Evolutionary conservation across 345 rosid genomes (phyloP).

Genomic region (Dipteronia sinensis): DNA sequence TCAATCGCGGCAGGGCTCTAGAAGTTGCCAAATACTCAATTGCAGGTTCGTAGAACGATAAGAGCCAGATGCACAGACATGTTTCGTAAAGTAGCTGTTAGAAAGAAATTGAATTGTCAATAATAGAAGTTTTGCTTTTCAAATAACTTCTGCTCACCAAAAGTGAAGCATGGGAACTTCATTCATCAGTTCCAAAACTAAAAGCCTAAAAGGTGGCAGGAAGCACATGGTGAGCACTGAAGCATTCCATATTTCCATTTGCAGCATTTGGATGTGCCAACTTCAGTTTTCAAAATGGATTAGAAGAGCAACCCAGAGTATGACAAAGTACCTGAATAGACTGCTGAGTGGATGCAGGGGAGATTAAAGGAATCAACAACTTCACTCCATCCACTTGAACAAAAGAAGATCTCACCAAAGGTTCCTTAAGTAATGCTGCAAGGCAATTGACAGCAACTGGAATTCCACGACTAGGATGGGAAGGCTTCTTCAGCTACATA

Average conservation of each 20-base stretch:
- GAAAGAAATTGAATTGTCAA: constrained; percentile 19
- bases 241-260: not conserved
- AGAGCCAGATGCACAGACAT: constrained; percentile 91
- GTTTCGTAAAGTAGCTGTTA: constrained; percentile 94
- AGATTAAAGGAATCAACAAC: constrained; percentile 78
- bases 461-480: constrained; percentile 78
- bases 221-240: not conserved
- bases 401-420: constrained; percentile 86
- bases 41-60: constrained; percentile 93
- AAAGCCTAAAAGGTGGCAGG: not conserved
- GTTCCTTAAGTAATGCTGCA: constrained; percentile 78
- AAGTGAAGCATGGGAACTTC: not conserved
- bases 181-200: constrained; percentile 9
- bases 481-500: constrained; percentile 83
- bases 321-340: constrained; percentile 73
- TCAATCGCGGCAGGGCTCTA: constrained; percentile 71
- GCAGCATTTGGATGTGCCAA: not conserved
- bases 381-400: constrained; percentile 93
- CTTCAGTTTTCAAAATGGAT: constrained; percentile 4
- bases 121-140: not conserved
- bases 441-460: constrained; percentile 81
- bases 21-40: constrained; percentile 85
- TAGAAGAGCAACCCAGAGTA: not conserved
- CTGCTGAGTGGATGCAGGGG: constrained; percentile 96
- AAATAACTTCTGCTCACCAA: constrained; percentile 6